A percentile compares a stretch with the other conserved stretches of the same genome.
Evolutionary conservation across 1,284 basidiomycete genomes (phyloP).

Genomic region (Wolfiporia cocos): DNA sequence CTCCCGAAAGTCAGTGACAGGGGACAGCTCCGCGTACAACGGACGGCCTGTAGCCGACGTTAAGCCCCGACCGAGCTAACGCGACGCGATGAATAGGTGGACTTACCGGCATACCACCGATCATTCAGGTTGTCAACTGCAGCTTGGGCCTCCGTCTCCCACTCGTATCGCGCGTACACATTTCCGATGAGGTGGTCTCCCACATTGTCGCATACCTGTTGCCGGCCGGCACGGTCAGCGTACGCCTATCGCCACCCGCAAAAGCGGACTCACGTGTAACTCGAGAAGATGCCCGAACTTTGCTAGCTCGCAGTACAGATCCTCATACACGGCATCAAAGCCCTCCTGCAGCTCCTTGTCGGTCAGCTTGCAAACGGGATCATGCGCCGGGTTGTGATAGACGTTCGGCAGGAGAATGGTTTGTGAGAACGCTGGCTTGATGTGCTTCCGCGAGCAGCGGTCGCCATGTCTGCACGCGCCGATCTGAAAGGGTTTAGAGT

Average conservation of each 20-base stretch:
- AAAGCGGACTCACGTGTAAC: conserved; percentile 68
- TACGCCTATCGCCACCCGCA: neutral
- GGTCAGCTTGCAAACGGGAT: conserved; percentile 82
- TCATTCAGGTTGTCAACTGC: conserved; percentile 94
- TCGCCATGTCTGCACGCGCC: conserved; percentile 96
- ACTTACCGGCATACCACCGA: conserved; percentile 94
- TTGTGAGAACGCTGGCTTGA: conserved; percentile 94
- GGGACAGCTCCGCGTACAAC: conserved; percentile 96
- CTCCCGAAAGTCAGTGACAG: conserved; percentile 98
- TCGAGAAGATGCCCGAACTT: conserved; percentile 96
- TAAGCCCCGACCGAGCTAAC: too few species aligned
- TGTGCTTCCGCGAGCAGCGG: conserved; percentile 95
- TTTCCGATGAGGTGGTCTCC: conserved; percentile 99
- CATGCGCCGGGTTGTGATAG: conserved; percentile 96
- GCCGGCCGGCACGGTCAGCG: conserved; percentile 2
- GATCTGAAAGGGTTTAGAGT: conserved; percentile 47
- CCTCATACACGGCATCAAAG: conserved; percentile 97
- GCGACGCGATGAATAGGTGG: too few species aligned
- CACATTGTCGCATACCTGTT: conserved; percentile 95
- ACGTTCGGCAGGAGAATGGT: conserved; percentile 98
- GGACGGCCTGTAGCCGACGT: conserved; percentile 92
- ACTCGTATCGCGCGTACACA: conserved; percentile 97
- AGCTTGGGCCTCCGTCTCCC: conserved; percentile 94
- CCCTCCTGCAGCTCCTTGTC: conserved; percentile 89
- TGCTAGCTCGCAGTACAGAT: conserved; percentile 87